Base-by-base conservation (phyloP, 441 rosid genomes). In the Syzygium malaccense region DNA sequence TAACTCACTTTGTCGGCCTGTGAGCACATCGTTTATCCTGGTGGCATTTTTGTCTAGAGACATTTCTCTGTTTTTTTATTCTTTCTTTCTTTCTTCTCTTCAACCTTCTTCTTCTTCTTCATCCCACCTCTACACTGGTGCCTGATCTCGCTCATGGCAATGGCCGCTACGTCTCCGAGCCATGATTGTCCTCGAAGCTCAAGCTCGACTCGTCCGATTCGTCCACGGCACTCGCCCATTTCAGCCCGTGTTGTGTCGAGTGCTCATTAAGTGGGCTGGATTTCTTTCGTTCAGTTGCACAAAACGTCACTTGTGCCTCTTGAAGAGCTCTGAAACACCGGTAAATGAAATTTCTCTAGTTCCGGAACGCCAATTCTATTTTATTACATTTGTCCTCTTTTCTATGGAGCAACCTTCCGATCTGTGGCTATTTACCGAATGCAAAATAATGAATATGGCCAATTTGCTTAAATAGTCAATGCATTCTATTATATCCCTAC, bases 1-100 rank as follows among this genome's bases (percentile, higher is more conserved):
- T n/a, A n/a, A 15, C n/a, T 62, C 0, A 3, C n/a, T 62, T 62
- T 0, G 37, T 10, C 20, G 32, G 13, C 32, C 3, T 32, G 17
- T 5, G 66, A 60, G 66, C 1, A 7, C 66, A 28, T 60, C 32
- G 18, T 5, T 62, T n/a, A 62, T n/a, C 33, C 2, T 58, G n/a
- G 25, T 13, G 14, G 28, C 62, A 1, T 55, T 7, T 56, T 20
- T 25, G 28, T 57, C 62, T 6, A 25, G n/a, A 2, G 62, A n/a
- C 62, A 57, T 57, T 57, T 57, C 5, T 57, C 23, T 57, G 6
- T 10, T 9, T 10, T 57, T 9, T 25, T 57, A 3, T 25, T 9
- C 23, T 25, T 57, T 57, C 62, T 57, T 25, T 9, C 23, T 25
- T 57, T 57, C 62, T 57, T 25, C 62, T 57, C 25, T 28, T 60